A percentile compares a stretch with the other conserved stretches of the same genome.
phyloP scores from a whole-genome alignment of 2,329 filamentous ascomycete genomes.

The Talaromyces sp. region DNA sequence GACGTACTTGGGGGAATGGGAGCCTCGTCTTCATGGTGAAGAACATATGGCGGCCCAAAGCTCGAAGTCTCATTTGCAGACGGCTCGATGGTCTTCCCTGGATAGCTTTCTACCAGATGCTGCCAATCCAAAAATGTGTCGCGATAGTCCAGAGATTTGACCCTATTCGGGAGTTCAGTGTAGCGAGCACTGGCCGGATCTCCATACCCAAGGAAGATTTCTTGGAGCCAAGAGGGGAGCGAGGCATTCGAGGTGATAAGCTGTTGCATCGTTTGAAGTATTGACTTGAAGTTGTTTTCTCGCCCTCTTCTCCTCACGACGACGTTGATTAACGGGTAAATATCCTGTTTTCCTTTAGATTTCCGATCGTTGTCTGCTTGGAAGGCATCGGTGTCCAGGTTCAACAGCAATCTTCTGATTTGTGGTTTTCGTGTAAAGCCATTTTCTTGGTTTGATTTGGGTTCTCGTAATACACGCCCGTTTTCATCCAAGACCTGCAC shows the following conservation, averaged over 20 bases:
- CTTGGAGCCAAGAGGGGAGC: constrained; percentile 85
- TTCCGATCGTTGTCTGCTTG: constrained; percentile 65
- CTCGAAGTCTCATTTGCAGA: constrained; percentile 63
- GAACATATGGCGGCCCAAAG: constrained; percentile 81
- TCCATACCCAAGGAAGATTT: constrained; percentile 95
- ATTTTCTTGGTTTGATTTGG: constrained; percentile 50
- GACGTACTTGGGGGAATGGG: constrained; percentile 45
- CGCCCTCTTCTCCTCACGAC: constrained; percentile 74
- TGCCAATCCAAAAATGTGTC: constrained; percentile 97
- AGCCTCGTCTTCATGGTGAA: constrained; percentile 58
- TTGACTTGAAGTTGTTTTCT: constrained; percentile 95
- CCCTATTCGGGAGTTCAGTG: constrained; percentile 69
- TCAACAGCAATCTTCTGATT: constrained; percentile 67
- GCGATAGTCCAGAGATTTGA: constrained; percentile 77
- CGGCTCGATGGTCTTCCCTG: constrained; percentile 80
- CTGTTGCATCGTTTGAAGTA: constrained; percentile 84
- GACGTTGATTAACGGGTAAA: constrained; percentile 81
- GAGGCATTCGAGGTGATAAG: constrained; percentile 79
- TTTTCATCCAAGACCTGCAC: constrained; percentile 82
- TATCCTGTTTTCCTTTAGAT: constrained; percentile 62
- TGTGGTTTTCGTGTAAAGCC: constrained; percentile 54
- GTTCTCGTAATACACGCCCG: constrained; percentile 64
- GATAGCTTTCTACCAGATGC: constrained; percentile 82
- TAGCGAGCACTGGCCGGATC: constrained; percentile 85
- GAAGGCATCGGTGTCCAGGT: constrained; percentile 73